phyloP scores from a whole-genome alignment of 108 stramenopile genomes.

The Discostella pseudostelligera region DNA sequence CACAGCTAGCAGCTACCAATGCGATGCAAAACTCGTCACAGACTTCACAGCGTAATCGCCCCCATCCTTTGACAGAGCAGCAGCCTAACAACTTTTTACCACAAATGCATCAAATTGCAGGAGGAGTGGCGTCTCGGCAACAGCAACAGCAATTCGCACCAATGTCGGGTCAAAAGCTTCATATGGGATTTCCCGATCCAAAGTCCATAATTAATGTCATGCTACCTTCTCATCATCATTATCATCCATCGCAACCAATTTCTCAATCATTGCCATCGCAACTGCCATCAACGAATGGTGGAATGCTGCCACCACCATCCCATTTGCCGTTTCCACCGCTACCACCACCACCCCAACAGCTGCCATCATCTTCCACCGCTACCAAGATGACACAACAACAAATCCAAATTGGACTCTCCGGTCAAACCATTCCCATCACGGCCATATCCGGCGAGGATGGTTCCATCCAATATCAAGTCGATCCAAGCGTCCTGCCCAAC shows the following conservation, averaged over 20 bases:
- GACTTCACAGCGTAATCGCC: neutral
- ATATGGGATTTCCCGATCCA: slow-evolving; percentile 19
- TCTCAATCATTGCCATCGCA: slow-evolving; percentile 22
- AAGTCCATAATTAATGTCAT: slow-evolving; percentile 3
- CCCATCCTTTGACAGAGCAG: too few species aligned
- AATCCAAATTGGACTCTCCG: slow-evolving; percentile 34
- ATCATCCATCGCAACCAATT: slow-evolving; percentile 4
- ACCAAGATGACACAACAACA: slow-evolving; percentile 14
- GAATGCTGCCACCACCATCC: neutral
- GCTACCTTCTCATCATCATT: neutral
- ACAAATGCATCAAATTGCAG: slow-evolving; percentile 2
- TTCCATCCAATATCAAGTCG: slow-evolving; percentile 35
- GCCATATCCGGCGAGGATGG: slow-evolving; percentile 31
- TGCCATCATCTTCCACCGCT: neutral
- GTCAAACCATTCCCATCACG: slow-evolving; percentile 42
- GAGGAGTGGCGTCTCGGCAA: neutral
- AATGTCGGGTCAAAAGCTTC: slow-evolving; percentile 10
- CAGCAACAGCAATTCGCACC: slow-evolving; percentile 12
- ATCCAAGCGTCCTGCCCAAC: slow-evolving; percentile 30
- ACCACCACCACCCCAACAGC: slow-evolving; percentile 27
- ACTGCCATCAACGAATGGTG: slow-evolving; percentile 8
- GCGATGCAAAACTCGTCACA: neutral
- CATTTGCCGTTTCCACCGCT: slow-evolving; percentile 11
- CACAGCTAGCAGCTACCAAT: neutral
- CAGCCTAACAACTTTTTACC: slow-evolving; percentile 14